Evolutionary conservation across 805 yeast genomes (phyloP), one percentile per base, ranked within the genome.

Genomic region (Yamadazyma olivae): DNA sequence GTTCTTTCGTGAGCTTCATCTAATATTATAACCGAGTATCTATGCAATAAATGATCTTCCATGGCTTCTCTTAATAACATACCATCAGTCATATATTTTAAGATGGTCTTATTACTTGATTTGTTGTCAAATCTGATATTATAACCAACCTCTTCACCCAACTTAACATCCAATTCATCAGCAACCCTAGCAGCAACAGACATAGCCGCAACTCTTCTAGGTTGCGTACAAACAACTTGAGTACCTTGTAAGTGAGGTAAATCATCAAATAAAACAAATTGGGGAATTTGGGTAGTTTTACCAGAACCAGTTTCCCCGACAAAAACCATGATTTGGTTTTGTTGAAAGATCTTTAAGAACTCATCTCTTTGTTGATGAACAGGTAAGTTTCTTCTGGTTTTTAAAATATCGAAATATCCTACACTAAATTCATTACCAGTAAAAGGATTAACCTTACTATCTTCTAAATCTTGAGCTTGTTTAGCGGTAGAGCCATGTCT

Each of bases 281-380:
- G 99, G 3, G 99, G 98, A 45, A 91, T 90, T 67, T 91, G 99
- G 1, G 99, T 91, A 17, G 98, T 91, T 63, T 91, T 91, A 77
- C 99, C 99, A 20, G 96, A 88, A 68, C 99, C 99, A 4, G 99
- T 91, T 59, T 91, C 99, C 70, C 99, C 99, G 35, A 93, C 98
- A 61, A 93, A 88, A 24, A 91, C 98, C 95, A 93, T 84, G 56
- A 91, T 85, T 64, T 91, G 99, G 25, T 91, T 80, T 15, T 74
- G 66, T 45, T 91, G 98, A 63, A 83, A 93, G 40, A 86, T 79
- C 45, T 74, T 71, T 39, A 93, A 72, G 58, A 93, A 93, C 62
- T 91, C 95, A 35, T 79, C 83, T 57, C 98, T 75, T 63, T 93
- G 96, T 19, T 89, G 79, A 62, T 91, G 96, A 15, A 93, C 98